A percentile compares a stretch with the other conserved stretches of the same genome.
These are phyloP conservation scores for Yarrowia sp. DNA, from an alignment of 805 yeast species.

Conservation along the genomic window DNA sequence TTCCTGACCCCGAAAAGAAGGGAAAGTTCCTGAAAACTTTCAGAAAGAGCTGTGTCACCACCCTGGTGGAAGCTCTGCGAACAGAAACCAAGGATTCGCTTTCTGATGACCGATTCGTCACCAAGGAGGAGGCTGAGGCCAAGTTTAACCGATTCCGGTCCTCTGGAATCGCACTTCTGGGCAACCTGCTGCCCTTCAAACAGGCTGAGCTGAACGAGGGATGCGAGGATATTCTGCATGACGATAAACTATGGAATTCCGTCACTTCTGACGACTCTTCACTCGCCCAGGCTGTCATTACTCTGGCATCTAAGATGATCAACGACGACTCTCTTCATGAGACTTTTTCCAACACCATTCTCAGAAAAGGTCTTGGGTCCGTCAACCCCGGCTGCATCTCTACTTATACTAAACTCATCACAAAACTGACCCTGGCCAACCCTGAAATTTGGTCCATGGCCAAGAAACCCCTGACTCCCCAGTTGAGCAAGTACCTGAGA, in stretches of 20 bases:
- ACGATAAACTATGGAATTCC: conserved; percentile 58
- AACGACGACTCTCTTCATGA: conserved; percentile 39
- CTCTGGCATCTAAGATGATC: conserved; percentile 51
- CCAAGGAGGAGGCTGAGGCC: conserved; percentile 67
- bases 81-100: conserved; percentile 67
- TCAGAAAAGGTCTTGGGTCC: conserved; percentile 44
- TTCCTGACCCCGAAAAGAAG: conserved; percentile 62
- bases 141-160: conserved; percentile 67
- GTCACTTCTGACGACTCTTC: conserved; percentile 53
- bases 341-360: conserved; percentile 40
- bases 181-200: conserved; percentile 46
- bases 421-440: conserved; percentile 55
- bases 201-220: conserved; percentile 39
- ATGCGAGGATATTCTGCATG: conserved; percentile 51
- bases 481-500: conserved; percentile 29
- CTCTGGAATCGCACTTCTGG: conserved; percentile 59
- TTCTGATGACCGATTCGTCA: conserved; percentile 75
- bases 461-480: conserved; percentile 25
- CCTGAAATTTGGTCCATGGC: conserved; percentile 46
- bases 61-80: conserved; percentile 59
- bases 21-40: conserved; percentile 68
- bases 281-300: conserved; percentile 55
- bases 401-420: conserved; percentile 45
- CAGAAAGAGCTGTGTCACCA: conserved; percentile 61
- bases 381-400: conserved; percentile 29